Evolutionary conservation across 192 early-diverging fungal genomes (phyloP), one percentile per base, ranked within the genome.

Genomic region (Pecoramyces ruminantium): DNA sequence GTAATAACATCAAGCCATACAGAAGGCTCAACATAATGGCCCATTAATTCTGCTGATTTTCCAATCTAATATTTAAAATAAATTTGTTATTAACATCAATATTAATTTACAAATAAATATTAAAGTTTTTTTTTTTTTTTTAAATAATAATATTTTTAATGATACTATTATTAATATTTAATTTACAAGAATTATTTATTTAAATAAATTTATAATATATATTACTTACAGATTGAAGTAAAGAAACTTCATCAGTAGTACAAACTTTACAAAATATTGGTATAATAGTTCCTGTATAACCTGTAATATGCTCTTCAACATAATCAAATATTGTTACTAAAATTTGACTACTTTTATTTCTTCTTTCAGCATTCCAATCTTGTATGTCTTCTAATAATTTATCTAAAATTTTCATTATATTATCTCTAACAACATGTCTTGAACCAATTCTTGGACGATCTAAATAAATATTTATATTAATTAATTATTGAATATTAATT

Each of bases 381-480:
- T 78, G 29, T 39, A 91, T 40, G 8, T 84, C 87, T 77, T 83
- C 88, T 11, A 89, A 34, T 30, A 85, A 29, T 34, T 81, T 81
- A 12, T 30, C 79, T 9, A 87, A 81, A n/a, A 85, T 87, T 83
- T 91, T 91, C 79, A 87, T 84, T 11, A 84, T 86, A 81, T 87
- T 89, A 34, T 91, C 90, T 29, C 89, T 83, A 28, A 86, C 87
- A 27, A 88, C 78, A 78, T 89, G 85, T 29, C 90, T 85, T 78
- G 79, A 82, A 28, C 90, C 90, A 15, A 89, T 84, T 14, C 88
- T 79, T 18, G 87, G 89, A 12, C 88, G 81, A 16, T 80, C 87
- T 88, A 67, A 9, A 4, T 21, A 21, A 4, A 34, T 6, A 6
- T 6, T 21, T 21, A 21, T 17, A 51, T 14, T 4, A 51, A 51